phyloP scores from a whole-genome alignment of 2,329 filamentous ascomycete species.

The Daldinia sp. region DNA sequence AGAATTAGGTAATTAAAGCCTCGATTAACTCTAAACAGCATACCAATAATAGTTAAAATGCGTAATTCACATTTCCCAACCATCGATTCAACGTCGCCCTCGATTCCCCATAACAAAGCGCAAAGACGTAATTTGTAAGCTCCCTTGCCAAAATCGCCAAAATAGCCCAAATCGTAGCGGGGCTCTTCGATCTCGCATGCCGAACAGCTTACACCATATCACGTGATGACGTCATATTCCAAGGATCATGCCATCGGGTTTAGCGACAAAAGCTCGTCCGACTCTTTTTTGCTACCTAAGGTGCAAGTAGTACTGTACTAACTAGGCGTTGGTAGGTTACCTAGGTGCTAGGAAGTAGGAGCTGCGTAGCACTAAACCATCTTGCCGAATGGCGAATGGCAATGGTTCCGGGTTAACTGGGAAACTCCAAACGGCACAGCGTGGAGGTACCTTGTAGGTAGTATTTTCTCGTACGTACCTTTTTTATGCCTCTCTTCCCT shows the following conservation, averaged over 20 bases:
- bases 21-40: too few species aligned
- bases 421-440: not conserved
- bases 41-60: too few species aligned
- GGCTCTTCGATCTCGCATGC: constrained; percentile 7
- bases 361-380: not conserved
- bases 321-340: not conserved
- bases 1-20: too few species aligned
- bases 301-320: too few species aligned
- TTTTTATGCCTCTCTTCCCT: too few species aligned
- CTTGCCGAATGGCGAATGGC: not conserved
- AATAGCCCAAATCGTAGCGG: not conserved
- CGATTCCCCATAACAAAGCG: not conserved
- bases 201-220: constrained; percentile 28
- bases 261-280: constrained; percentile 28
- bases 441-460: too few species aligned
- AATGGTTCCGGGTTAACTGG: too few species aligned
- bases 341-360: not conserved
- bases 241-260: constrained; percentile 27
- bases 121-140: constrained; percentile 27
- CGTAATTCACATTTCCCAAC: too few species aligned
- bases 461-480: not conserved
- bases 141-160: too few species aligned
- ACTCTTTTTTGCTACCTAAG: constrained; percentile 1
- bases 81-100: too few species aligned
- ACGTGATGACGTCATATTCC: constrained; percentile 37